Percentiles rank a stretch among this genome's conserved stretches.
Evolutionary conservation across 495 filamentous ascomycete species (phyloP).

Genomic region (Aspergillus carlsbadensis): DNA sequence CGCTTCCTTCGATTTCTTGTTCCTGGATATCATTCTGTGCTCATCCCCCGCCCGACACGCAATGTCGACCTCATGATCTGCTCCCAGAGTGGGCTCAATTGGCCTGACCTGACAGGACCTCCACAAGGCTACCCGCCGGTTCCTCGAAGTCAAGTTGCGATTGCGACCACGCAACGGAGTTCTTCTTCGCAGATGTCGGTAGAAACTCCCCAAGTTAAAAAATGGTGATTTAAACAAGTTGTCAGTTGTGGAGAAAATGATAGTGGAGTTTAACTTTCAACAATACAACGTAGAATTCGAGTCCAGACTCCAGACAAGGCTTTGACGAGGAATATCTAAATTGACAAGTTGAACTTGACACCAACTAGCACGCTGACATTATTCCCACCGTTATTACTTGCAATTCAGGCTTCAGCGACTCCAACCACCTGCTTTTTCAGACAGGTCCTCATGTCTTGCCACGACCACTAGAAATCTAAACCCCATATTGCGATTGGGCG

Average conservation of each 20-base stretch:
- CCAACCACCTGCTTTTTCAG: background rate
- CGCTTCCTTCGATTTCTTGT: constrained; percentile 3
- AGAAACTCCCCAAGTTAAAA: background rate
- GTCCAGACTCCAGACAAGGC: background rate
- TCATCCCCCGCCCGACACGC: constrained; percentile 3
- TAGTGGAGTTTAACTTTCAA: background rate
- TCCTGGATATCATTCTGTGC: constrained; percentile 8
- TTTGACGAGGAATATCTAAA: no score
- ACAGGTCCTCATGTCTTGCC: background rate
- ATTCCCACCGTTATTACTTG: background rate
- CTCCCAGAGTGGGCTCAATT: background rate
- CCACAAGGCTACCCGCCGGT: constrained; percentile 1
- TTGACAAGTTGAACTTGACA: no score
- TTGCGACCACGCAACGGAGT: background rate
- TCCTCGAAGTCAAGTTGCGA: background rate
- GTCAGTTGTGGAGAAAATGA: constrained; percentile 3
- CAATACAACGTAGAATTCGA: no score
- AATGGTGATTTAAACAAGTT: background rate
- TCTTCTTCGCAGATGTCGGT: constrained; percentile 5
- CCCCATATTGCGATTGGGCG: background rate
- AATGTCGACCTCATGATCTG: constrained; percentile 8
- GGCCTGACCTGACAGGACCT: background rate
- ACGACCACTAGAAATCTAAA: background rate
- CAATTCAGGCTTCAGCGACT: no score
- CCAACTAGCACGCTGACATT: background rate